Evolutionary conservation across 306 rosid genomes (phyloP).

Genomic region (Crotalaria pallida): DNA sequence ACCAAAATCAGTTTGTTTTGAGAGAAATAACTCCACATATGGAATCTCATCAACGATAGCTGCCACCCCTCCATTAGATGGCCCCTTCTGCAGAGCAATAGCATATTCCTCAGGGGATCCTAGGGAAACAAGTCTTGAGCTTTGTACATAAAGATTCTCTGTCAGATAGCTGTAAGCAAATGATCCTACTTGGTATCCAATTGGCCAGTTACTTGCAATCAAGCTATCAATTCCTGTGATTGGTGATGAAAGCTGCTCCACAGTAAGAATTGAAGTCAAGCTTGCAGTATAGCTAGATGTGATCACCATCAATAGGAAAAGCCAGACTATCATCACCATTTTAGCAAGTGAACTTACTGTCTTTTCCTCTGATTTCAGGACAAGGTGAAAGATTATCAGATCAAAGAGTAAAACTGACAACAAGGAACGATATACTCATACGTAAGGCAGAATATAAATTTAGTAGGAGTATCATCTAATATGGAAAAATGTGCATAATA

Average conservation of each 20-base stretch:
- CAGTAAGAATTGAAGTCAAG: slow-evolving; percentile 91
- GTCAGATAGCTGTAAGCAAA: slow-evolving; percentile 76
- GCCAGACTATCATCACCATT: slow-evolving; percentile 96
- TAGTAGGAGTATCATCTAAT: neutral
- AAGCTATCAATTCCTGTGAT: slow-evolving; percentile 86
- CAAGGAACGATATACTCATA: neutral
- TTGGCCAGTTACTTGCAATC: slow-evolving; percentile 64
- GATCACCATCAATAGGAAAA: slow-evolving; percentile 92
- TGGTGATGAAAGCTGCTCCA: slow-evolving; percentile 84
- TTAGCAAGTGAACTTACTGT: slow-evolving; percentile 71
- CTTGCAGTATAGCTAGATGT: slow-evolving; percentile 90
- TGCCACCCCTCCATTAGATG: slow-evolving; percentile 76
- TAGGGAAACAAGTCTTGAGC: slow-evolving; percentile 66
- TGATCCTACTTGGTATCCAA: slow-evolving; percentile 95
- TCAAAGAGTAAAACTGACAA: slow-evolving; percentile 4
- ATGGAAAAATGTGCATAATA: neutral
- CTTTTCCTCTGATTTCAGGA: slow-evolving; percentile 67
- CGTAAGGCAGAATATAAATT: neutral
- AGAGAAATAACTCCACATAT: slow-evolving; percentile 73
- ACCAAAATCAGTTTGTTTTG: slow-evolving; percentile 64
- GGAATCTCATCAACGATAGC: slow-evolving; percentile 90
- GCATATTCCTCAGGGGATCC: slow-evolving; percentile 86
- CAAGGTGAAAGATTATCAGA: slow-evolving; percentile 21
- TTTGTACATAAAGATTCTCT: slow-evolving; percentile 54
- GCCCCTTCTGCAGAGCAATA: slow-evolving; percentile 66